A percentile compares a stretch with the other conserved stretches of the same genome.
Conservation (phyloP, 257 asterid species). For the Mitragyna speciosa region DNA sequence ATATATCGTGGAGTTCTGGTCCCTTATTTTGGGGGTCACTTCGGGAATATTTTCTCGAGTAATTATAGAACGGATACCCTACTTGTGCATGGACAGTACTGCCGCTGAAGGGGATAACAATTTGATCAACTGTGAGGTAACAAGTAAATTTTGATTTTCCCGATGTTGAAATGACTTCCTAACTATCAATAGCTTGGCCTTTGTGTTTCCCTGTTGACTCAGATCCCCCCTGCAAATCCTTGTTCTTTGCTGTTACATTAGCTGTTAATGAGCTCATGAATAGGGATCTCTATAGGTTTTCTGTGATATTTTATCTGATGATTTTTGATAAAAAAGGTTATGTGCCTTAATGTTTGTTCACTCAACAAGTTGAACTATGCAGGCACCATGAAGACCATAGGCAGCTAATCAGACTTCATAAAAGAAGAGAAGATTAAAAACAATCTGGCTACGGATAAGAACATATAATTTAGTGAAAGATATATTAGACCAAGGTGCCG, state of each 20-base stretch:
- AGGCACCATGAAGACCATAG: constrained; percentile 23
- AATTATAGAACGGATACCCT: constrained; percentile 30
- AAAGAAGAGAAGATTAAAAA: constrained; percentile 18
- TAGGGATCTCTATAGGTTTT: constrained; percentile 21
- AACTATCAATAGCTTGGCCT: constrained; percentile 20
- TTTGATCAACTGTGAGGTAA: constrained; percentile 39
- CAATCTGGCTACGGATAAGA: constrained; percentile 7
- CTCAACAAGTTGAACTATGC: constrained; percentile 28
- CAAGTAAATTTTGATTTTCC: constrained; percentile 27
- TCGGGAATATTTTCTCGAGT: constrained; percentile 14
- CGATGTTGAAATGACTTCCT: constrained; percentile 23
- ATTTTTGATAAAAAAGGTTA: constrained; percentile 29
- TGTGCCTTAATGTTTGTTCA: constrained; percentile 24
- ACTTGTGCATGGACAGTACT: constrained; percentile 35
- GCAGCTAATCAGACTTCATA: constrained; percentile 17
- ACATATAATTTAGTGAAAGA: background rate
- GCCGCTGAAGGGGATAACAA: constrained; percentile 38
- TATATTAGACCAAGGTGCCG: background rate
- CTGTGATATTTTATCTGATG: constrained; percentile 36
- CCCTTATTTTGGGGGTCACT: constrained; percentile 30
- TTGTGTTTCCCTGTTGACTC: constrained; percentile 24
- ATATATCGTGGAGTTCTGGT: constrained; percentile 17
- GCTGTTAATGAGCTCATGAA: constrained; percentile 28
- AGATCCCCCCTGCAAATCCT: constrained; percentile 26
- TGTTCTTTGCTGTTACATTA: constrained; percentile 23